Conservation (phyloP, 2,329 filamentous ascomycete genomes). For the Aureobasidium zeae region DNA sequence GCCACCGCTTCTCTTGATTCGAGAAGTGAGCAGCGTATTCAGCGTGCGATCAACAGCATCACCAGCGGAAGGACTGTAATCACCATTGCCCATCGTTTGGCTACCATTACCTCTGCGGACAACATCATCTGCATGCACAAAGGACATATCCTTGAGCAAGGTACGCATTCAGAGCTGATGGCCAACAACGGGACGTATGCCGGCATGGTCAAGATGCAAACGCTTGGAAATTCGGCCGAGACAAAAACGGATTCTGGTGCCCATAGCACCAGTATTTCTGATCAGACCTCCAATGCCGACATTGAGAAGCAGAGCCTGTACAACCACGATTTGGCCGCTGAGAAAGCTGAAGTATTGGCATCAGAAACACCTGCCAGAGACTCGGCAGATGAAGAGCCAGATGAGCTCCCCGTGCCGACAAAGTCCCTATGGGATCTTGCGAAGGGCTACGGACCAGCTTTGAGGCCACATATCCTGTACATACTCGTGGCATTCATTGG, state of each 20-base stretch:
- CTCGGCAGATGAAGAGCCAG: slow-evolving; percentile 18
- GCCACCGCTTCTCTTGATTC: slow-evolving; percentile 36
- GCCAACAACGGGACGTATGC: slow-evolving; percentile 33
- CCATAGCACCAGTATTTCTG: slow-evolving; percentile 13
- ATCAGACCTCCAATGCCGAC: not conserved
- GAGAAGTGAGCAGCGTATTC: slow-evolving; percentile 31
- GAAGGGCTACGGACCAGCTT: slow-evolving; percentile 30
- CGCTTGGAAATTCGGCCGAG: slow-evolving; percentile 17
- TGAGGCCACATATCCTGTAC: slow-evolving; percentile 36
- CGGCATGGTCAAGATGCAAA: slow-evolving; percentile 42
- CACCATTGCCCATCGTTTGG: slow-evolving; percentile 37
- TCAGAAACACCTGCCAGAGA: slow-evolving; percentile 11
- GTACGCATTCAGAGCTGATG: slow-evolving; percentile 41
- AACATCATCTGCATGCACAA: slow-evolving; percentile 42
- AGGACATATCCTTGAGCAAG: slow-evolving; percentile 39
- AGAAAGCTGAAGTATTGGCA: slow-evolving; percentile 6
- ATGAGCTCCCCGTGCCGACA: slow-evolving; percentile 18
- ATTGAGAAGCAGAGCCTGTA: slow-evolving; percentile 10
- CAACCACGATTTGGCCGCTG: not conserved
- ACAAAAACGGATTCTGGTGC: not conserved
- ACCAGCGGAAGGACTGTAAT: slow-evolving; percentile 31
- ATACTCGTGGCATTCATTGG: slow-evolving; percentile 20
- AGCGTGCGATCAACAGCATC: slow-evolving; percentile 29
- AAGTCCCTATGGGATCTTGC: slow-evolving; percentile 27
- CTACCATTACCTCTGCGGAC: slow-evolving; percentile 34